phyloP scores from a whole-genome alignment of 345 rosid species.

The Microcos paniculata region DNA sequence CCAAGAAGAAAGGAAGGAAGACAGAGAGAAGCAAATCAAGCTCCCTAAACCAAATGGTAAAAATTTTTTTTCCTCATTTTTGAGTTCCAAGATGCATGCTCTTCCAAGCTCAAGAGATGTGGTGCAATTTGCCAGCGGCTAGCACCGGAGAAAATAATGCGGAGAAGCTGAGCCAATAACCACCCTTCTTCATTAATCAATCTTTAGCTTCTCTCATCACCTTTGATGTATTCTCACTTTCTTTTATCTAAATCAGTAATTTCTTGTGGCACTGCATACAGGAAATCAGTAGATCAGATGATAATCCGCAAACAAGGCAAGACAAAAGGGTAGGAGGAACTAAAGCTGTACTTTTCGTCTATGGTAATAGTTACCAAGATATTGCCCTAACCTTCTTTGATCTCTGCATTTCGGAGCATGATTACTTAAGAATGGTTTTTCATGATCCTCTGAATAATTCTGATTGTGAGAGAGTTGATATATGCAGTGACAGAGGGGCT shows the following conservation, averaged over 20 bases:
- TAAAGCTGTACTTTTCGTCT: constrained; percentile 53
- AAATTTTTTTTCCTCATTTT: background rate
- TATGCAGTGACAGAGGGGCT: constrained; percentile 47
- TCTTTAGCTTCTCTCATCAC: too few species aligned
- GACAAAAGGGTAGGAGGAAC: constrained; percentile 35
- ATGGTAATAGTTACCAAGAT: constrained; percentile 30
- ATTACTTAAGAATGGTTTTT: background rate
- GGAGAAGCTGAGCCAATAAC: background rate
- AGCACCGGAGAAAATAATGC: background rate
- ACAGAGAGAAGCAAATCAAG: background rate
- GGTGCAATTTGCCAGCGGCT: too few species aligned
- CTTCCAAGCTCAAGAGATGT: background rate
- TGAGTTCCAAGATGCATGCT: background rate
- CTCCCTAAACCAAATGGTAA: constrained; percentile 1
- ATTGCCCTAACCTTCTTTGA: background rate
- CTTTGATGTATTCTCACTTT: background rate
- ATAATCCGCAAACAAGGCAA: background rate
- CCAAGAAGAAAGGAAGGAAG: background rate
- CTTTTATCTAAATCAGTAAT: background rate
- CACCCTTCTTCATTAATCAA: background rate
- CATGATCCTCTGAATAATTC: too few species aligned
- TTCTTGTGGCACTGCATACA: background rate
- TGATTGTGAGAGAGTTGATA: background rate
- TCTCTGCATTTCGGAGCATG: background rate
- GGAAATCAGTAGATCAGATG: constrained; percentile 1